Conservation (phyloP, 176 grass and related monocot species). For the Cenchrus americanus region DNA sequence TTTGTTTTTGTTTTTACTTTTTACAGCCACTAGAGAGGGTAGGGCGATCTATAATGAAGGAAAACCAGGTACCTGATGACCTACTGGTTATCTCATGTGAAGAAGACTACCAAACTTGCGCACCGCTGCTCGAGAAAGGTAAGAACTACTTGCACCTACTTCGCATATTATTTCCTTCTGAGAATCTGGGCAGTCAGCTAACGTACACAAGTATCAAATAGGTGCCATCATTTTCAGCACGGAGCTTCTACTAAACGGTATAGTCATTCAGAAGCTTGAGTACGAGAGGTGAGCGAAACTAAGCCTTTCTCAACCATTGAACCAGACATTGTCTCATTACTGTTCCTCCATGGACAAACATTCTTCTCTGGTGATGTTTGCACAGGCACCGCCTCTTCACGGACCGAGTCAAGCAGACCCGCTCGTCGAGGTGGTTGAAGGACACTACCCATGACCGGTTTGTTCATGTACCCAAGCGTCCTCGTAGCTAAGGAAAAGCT, state of each 20-base stretch:
- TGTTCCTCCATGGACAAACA: not conserved
- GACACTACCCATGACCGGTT: conserved; percentile 26
- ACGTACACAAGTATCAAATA: conserved; percentile 42
- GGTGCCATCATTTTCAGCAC: conserved; percentile 55
- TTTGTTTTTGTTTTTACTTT: not conserved
- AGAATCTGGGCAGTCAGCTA: conserved; percentile 23
- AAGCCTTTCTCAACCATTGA: not conserved
- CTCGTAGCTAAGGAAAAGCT: conserved; percentile 6
- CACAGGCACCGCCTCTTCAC: conserved; percentile 54
- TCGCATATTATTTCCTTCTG: not conserved
- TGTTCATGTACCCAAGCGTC: conserved; percentile 44
- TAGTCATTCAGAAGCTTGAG: conserved; percentile 84
- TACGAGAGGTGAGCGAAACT: conserved; percentile 56
- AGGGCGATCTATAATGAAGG: conserved; percentile 70
- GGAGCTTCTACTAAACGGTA: conserved; percentile 78
- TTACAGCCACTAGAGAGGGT: conserved; percentile 79
- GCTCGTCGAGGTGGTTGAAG: conserved; percentile 57
- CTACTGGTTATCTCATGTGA: conserved; percentile 84
- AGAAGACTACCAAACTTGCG: conserved; percentile 72
- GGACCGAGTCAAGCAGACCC: conserved; percentile 55
- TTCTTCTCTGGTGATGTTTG: not conserved
- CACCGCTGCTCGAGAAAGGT: conserved; percentile 79
- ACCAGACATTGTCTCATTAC: not conserved
- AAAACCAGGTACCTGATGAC: conserved; percentile 58
- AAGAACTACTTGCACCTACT: not conserved